These are phyloP conservation scores for Solanum chacoense DNA, from an alignment of 305 asterid genomes.

Conservation along the genomic window DNA sequence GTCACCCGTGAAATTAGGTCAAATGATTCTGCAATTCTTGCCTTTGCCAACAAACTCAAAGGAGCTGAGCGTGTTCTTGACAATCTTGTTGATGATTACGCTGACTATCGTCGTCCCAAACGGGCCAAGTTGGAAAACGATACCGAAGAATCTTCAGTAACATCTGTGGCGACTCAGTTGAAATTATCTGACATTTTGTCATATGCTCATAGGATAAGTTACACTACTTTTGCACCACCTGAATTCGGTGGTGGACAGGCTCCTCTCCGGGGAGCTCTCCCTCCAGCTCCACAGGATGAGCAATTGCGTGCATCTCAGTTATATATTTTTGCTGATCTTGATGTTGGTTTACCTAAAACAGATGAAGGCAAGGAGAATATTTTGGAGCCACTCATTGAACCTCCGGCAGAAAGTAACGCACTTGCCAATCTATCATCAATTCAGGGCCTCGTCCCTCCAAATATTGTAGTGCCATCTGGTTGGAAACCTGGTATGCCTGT, in stretches of 20 bases:
- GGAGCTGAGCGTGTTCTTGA: conserved; percentile 72
- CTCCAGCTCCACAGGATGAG: conserved; percentile 95
- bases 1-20: conserved; percentile 48
- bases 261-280: conserved; percentile 80
- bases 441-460: conserved; percentile 49
- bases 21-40: conserved; percentile 50
- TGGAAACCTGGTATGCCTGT: conserved; percentile 96
- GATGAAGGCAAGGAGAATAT: conserved; percentile 47
- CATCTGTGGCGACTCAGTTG: conserved; percentile 58
- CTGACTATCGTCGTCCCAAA: conserved; percentile 60
- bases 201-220: conserved; percentile 73
- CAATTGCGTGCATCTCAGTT: conserved; percentile 88
- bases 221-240: conserved; percentile 94
- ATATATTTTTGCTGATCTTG: conserved; percentile 60
- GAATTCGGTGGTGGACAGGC: conserved; percentile 73
- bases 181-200: conserved; percentile 67
- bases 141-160: conserved; percentile 33
- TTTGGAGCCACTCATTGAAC: conserved; percentile 50
- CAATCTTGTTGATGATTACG: conserved; percentile 72
- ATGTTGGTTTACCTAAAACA: conserved; percentile 65
- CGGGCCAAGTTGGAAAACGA: conserved; percentile 36
- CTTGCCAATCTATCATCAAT: conserved; percentile 14
- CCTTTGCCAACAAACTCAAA: conserved; percentile 62
- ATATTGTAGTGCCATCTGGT: conserved; percentile 63
- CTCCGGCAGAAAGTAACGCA: conserved; percentile 23